A percentile compares a stretch with the other conserved stretches of the same genome.
Evolutionary conservation across 108 stramenopile genomes (phyloP).

Genomic region (Conticribra guillardii): DNA sequence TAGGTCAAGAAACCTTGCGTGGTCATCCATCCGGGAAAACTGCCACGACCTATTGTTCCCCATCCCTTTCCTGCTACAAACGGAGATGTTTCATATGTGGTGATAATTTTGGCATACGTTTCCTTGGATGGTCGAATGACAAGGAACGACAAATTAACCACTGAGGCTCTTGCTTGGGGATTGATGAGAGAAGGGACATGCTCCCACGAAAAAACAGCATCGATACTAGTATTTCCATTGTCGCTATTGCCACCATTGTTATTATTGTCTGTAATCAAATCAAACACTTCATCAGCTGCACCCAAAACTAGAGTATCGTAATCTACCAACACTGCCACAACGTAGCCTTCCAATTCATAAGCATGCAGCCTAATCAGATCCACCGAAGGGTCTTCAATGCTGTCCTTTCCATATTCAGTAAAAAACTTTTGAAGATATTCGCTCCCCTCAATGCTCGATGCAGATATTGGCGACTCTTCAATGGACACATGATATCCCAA

Average conservation of each 20-base stretch:
- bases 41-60: conserved; percentile 54
- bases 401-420: not conserved
- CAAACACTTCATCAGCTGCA: conserved; percentile 34
- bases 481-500: conserved; percentile 40
- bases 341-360: conserved; percentile 38
- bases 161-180: conserved; percentile 25
- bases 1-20: conserved; percentile 72
- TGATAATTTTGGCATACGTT: conserved; percentile 12
- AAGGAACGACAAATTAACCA: conserved; percentile 49
- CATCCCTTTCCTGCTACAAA: conserved; percentile 52
- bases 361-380: conserved; percentile 43
- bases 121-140: conserved; percentile 38
- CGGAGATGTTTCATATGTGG: conserved; percentile 7
- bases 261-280: conserved; percentile 27
- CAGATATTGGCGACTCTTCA: conserved; percentile 1
- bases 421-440: conserved; percentile 28
- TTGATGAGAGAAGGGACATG: conserved; percentile 25
- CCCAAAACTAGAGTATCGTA: conserved; percentile 45
- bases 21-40: conserved; percentile 67
- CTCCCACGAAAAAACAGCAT: conserved; percentile 52
- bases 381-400: conserved; percentile 3
- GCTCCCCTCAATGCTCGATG: conserved; percentile 10
- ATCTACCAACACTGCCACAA: conserved; percentile 44
- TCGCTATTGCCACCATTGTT: conserved; percentile 7
- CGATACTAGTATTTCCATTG: conserved; percentile 9